Percentiles rank a stretch among this genome's conserved stretches.
Conservation (phyloP, 2,329 filamentous ascomycete genomes). For the Verticillium zaregamsianum region DNA sequence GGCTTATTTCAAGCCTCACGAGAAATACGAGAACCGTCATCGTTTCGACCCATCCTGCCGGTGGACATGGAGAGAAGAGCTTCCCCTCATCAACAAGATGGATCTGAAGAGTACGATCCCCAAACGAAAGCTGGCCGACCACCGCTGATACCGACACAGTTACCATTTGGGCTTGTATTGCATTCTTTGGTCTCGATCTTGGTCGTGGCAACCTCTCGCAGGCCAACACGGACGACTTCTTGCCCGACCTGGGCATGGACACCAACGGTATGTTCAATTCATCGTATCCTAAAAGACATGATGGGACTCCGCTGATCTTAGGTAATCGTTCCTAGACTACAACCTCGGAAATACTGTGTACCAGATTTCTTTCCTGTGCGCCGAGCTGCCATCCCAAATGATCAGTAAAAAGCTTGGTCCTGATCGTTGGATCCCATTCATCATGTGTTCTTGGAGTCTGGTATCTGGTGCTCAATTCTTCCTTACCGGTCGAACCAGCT, state of each 20-base stretch:
- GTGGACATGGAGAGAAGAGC: conserved; percentile 28
- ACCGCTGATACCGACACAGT: not conserved
- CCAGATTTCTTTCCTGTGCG: conserved; percentile 46
- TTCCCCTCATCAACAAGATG: conserved; percentile 21
- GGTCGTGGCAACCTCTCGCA: conserved; percentile 19
- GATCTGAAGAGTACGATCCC: conserved; percentile 19
- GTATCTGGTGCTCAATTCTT: conserved; percentile 19
- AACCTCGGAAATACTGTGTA: conserved; percentile 55
- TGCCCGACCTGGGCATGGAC: conserved; percentile 33
- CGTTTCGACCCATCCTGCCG: conserved; percentile 26
- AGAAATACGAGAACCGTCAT: conserved; percentile 27
- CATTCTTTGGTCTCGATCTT: conserved; percentile 20
- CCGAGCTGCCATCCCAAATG: conserved; percentile 59
- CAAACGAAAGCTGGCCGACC: not conserved
- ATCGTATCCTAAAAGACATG: not conserved
- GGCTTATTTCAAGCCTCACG: conserved; percentile 26
- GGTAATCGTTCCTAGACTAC: conserved; percentile 28
- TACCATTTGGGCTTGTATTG: conserved; percentile 7
- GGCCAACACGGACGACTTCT: conserved; percentile 20
- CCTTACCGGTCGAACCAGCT: conserved; percentile 31
- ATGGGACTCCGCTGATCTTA: too few relatives aligned
- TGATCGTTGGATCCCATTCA: conserved; percentile 26
- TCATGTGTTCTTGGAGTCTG: conserved; percentile 16
- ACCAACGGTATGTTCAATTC: conserved; percentile 22
- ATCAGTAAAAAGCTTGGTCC: conserved; percentile 46